Evolutionary conservation across 2,329 filamentous ascomycete species (phyloP).

Genomic region (Dendryphion nanum): DNA sequence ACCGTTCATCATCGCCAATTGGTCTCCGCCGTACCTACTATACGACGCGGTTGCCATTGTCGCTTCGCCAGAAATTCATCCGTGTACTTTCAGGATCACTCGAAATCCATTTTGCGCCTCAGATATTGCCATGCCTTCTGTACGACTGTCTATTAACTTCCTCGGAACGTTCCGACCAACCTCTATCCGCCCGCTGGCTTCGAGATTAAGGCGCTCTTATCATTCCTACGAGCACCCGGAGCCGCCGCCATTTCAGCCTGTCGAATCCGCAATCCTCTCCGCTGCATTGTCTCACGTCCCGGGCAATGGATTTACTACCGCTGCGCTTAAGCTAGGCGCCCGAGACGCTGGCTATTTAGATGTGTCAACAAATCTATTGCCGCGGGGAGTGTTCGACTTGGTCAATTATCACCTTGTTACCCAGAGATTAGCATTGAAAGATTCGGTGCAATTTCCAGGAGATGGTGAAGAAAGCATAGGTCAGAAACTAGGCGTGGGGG

Average conservation of each 20-base stretch:
- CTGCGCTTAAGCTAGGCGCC: slow-evolving; percentile 73
- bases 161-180: slow-evolving; percentile 23
- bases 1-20: too few species aligned
- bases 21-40: too few species aligned
- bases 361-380: slow-evolving; percentile 79
- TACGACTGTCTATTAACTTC: slow-evolving; percentile 21
- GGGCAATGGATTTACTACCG: slow-evolving; percentile 74
- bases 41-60: too few species aligned
- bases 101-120: too few species aligned
- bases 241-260: slow-evolving; percentile 62
- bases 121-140: slow-evolving; percentile 34
- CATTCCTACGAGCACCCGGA: slow-evolving; percentile 38
- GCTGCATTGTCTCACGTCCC: slow-evolving; percentile 80
- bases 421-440: slow-evolving; percentile 60
- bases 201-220: slow-evolving; percentile 23
- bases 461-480: slow-evolving; percentile 22
- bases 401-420: slow-evolving; percentile 74
- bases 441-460: slow-evolving; percentile 45
- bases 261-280: slow-evolving; percentile 75
- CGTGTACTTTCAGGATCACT: too few species aligned
- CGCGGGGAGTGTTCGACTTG: slow-evolving; percentile 76
- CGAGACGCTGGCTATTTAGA: slow-evolving; percentile 83
- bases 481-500: slow-evolving; percentile 51
- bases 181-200: slow-evolving; percentile 12
- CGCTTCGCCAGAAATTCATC: too few species aligned